Evolutionary conservation across 1,284 basidiomycete genomes (phyloP), one percentile per base, ranked within the genome.

Genomic region (Microbotryomycetes sp.): DNA sequence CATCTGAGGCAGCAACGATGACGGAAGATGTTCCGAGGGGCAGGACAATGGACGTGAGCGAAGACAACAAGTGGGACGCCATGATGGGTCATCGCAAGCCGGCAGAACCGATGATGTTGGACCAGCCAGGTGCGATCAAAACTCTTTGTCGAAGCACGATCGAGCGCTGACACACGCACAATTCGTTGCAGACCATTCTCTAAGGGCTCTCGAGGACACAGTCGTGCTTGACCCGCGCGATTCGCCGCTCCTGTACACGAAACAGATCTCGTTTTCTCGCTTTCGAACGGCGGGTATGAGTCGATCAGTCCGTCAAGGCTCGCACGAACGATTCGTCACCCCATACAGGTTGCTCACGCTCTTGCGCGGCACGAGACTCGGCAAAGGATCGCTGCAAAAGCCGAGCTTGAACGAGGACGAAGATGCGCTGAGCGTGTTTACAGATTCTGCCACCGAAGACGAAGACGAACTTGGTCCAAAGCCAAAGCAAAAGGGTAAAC

Each of bases 231-330:
- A 52, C 24, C 26, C 50, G 28, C 26, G 24, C 59, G 62, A 68
- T 24, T 68, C 66, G 7, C 66, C 66, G 3, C 62, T 68, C 45
- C 56, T 71, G 23, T 84, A 85, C 71, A 82, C 90, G 30, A 83
- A 81, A 45, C 86, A 88, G 72, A 78, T 92, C 18, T 88, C 90
- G 72, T 97, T 97, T 73, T 91, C 90, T 70, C 88, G 91, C 73
- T 97, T 94, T 78, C 84, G 91, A 31, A 93, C 92, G 23, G 91
- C 94, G 64, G 93, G 93, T 0, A 89, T 96, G 84, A 83, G 91
- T 54, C 85, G 94, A 23, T 91, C 88, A 1, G 84, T 96, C 21
- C 90, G 89, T 35, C 90, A 97, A 75, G 89, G 91, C 56, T 83
- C 90, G 29, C 85, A 85, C 62, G 86, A 86, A 65, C 87, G 93